Percentiles rank a stretch among this genome's conserved stretches.
Evolutionary conservation across 163 green algal genomes (phyloP).

Genomic region (Trebouxiophyceae sp.): DNA sequence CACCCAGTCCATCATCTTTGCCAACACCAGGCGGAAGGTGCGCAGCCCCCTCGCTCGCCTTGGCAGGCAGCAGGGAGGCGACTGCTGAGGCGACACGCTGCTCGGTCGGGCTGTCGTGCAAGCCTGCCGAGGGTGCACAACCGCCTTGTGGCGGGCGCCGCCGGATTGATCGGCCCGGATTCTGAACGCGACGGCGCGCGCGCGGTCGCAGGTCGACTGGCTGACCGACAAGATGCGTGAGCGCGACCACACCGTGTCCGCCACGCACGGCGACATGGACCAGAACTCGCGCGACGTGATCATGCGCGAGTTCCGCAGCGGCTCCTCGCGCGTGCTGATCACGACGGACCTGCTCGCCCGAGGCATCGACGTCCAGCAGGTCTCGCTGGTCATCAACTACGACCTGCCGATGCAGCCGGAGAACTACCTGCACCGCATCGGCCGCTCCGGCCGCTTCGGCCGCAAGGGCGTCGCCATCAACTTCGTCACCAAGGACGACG

Average conservation of each 20-base stretch:
- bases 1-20: constrained; percentile 99
- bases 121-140: too few species aligned
- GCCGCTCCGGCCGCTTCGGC: constrained; percentile 93
- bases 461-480: constrained; percentile 99
- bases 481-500: constrained; percentile 95
- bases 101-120: too few species aligned
- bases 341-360: constrained; percentile 98
- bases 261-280: constrained; percentile 99
- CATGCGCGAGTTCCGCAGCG: constrained; percentile 99
- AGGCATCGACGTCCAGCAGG: constrained; percentile 99
- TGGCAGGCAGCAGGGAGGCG: too few species aligned
- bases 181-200: not conserved
- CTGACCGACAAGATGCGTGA: constrained; percentile 99
- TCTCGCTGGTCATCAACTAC: constrained; percentile 99
- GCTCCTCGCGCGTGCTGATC: constrained; percentile 98
- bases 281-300: constrained; percentile 99
- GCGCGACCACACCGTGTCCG: constrained; percentile 97
- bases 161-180: too few species aligned
- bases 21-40: constrained; percentile 98
- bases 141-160: too few species aligned
- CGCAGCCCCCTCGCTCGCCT: too few species aligned
- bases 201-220: constrained; percentile 87
- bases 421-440: constrained; percentile 99
- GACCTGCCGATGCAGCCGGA: constrained; percentile 98
- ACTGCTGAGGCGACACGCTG: too few species aligned